Evolutionary conservation across 208 protist genomes (phyloP), one percentile per base, ranked within the genome.

Genomic region (Acanthamoeba quina): DNA sequence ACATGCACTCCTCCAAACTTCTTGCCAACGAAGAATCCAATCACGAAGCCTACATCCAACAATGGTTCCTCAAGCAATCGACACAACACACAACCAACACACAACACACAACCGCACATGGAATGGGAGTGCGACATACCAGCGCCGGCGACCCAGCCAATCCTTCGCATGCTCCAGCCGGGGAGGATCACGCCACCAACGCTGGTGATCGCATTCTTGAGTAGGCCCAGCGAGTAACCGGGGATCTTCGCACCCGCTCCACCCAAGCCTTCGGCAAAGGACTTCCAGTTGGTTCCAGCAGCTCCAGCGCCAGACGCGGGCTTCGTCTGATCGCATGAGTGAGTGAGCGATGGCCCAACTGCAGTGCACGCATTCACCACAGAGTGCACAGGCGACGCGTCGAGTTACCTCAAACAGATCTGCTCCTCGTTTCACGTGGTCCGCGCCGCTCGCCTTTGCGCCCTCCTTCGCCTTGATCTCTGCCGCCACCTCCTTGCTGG

Each of bases 1-100:
- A 78, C 70, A 19, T 78, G 70, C 2, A 78, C 70, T 31, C 70
- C 70, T 4, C 70, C 70, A 78, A 78, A 78, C 70, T 78, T 78
- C 70, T 78, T 78, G 21, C 70, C 70, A 31, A 78, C 70, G 37
- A 78, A 78, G 70, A 78, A 78, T 0, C 70, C 70, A 6, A 78
- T 1, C 70, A 78, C 70, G 37, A 78, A 78, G 19, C 70, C 70
- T 78, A 9, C 31, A 70, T 1, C 64, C 21, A 5, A 70, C 64
- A 37, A 70, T 3, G 5, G 5, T 26, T 26, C 58, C 1, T 64
- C 9, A 13, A 64, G 58, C 21, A 26, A 26, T 15, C 11, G 37
- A n/a, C 15, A 64, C 2, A 64, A 7, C 58, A 64, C n/a, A n/a
- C n/a, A n/a, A n/a, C n/a, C n/a, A n/a, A n/a, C n/a, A n/a, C n/a